A percentile compares a stretch with the other conserved stretches of the same genome.
phyloP scores from a whole-genome alignment of 139 green algal species.

The Chara braunii region DNA sequence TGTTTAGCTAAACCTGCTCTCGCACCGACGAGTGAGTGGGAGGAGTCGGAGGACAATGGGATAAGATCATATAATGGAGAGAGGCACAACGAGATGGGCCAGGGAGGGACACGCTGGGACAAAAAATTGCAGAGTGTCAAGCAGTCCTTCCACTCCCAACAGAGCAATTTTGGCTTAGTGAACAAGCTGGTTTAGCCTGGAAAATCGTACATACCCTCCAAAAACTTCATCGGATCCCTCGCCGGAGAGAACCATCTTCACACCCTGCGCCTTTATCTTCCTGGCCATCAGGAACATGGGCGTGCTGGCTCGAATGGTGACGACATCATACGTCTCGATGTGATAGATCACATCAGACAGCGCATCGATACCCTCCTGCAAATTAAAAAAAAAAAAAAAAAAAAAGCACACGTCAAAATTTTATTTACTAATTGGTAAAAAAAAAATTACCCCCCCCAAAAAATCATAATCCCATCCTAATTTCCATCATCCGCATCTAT shows the following conservation, averaged over 20 bases:
- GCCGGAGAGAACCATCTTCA: conserved; percentile 93
- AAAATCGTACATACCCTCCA: conserved; percentile 96
- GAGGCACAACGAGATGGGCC: no score
- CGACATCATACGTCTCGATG: conserved; percentile 64
- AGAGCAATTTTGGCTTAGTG: no score
- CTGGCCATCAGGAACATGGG: conserved; percentile 94
- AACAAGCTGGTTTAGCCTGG: no score
- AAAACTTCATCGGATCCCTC: conserved; percentile 94
- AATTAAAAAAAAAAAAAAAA: conserved; percentile 4
- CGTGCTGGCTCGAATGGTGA: conserved; percentile 67
- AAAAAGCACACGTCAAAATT: neutral
- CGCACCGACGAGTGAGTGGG: no score
- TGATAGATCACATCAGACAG: conserved; percentile 82
- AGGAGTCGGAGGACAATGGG: no score
- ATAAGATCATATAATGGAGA: no score
- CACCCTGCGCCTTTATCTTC: conserved; percentile 89
- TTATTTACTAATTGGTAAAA: neutral
- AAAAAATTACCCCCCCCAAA: neutral
- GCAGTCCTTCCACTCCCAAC: no score
- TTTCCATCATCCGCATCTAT: neutral
- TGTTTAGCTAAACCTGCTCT: no score
- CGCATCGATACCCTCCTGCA: conserved; percentile 59
- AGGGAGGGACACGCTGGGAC: no score
- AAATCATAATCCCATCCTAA: neutral
- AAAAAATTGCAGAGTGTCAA: no score